Conservation (phyloP, 1,284 basidiomycete genomes). For the Rugosomyces carneus region DNA sequence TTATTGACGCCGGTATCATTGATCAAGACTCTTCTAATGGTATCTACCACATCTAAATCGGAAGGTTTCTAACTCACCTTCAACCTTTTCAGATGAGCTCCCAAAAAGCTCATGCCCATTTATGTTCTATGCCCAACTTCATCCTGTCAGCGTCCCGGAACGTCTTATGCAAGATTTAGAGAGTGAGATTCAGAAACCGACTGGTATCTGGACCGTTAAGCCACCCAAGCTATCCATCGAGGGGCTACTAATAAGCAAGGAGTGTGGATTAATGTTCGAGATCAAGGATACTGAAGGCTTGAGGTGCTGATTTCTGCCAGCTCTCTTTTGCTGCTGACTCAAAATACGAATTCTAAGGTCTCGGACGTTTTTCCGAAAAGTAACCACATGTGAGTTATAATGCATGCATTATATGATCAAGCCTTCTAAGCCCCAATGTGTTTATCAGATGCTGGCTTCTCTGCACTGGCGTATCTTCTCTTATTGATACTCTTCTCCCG, state of each 20-base stretch:
- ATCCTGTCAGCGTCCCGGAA: slow-evolving; percentile 44
- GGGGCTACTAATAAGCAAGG: slow-evolving; percentile 65
- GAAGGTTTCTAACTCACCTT: neutral
- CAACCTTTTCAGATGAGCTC: slow-evolving; percentile 34
- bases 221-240: slow-evolving; percentile 53
- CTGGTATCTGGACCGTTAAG: slow-evolving; percentile 54
- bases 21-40: slow-evolving; percentile 42
- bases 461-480: slow-evolving; percentile 60
- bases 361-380: slow-evolving; percentile 71
- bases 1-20: slow-evolving; percentile 57
- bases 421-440: neutral
- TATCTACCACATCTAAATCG: slow-evolving; percentile 17
- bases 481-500: slow-evolving; percentile 65
- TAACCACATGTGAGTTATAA: slow-evolving; percentile 65
- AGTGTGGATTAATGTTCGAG: slow-evolving; percentile 73
- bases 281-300: slow-evolving; percentile 63
- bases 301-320: slow-evolving; percentile 34
- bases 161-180: slow-evolving; percentile 62
- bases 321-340: slow-evolving; percentile 2
- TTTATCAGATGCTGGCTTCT: slow-evolving; percentile 61
- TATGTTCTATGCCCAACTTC: slow-evolving; percentile 55
- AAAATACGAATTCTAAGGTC: slow-evolving; percentile 32
- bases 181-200: slow-evolving; percentile 63
- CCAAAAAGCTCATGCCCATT: slow-evolving; percentile 58
- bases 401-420: neutral